A percentile compares a stretch with the other conserved stretches of the same genome.
Conservation (phyloP, 139 green algal genomes). For the Chlamydomonas schloesseri region DNA sequence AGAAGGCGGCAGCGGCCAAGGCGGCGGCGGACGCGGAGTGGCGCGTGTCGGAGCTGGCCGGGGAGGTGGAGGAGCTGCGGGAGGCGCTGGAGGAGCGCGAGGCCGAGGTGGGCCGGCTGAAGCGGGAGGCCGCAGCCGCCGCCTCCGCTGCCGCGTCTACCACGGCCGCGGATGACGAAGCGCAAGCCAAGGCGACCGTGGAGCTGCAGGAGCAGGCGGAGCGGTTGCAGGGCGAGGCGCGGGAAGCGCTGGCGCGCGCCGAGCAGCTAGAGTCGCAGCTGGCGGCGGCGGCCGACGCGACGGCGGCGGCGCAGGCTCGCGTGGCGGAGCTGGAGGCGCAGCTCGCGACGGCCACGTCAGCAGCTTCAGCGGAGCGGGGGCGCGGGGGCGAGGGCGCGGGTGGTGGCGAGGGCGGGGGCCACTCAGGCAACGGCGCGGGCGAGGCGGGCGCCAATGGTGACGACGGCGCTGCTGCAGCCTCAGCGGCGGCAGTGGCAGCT, state of each 20-base stretch:
- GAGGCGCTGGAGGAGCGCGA: neutral
- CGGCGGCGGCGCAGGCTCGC: constrained; percentile 6
- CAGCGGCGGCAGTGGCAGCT: neutral
- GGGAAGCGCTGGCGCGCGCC: neutral
- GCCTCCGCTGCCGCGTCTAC: neutral
- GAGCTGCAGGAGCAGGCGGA: neutral
- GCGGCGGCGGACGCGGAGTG: neutral
- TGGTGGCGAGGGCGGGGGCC: neutral
- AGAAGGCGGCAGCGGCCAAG: neutral
- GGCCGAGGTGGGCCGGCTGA: neutral
- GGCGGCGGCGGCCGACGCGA: neutral
- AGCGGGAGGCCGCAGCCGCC: neutral
- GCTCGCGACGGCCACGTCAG: neutral
- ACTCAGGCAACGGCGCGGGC: neutral
- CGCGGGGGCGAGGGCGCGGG: neutral
- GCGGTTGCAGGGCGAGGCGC: neutral
- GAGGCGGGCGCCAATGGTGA: neutral
- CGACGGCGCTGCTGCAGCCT: neutral
- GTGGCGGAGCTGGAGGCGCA: constrained; percentile 16
- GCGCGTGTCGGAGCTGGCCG: constrained; percentile 10
- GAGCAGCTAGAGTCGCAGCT: constrained; percentile 1
- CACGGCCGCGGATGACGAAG: neutral
- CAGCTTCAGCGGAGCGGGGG: neutral
- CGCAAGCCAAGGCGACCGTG: neutral
- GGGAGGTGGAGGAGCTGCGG: neutral